A percentile compares a stretch with the other conserved stretches of the same genome.
These are phyloP conservation scores for Aspergillus ruber DNA, from an alignment of 2,329 filamentous ascomycete species.

Conservation along the genomic window DNA sequence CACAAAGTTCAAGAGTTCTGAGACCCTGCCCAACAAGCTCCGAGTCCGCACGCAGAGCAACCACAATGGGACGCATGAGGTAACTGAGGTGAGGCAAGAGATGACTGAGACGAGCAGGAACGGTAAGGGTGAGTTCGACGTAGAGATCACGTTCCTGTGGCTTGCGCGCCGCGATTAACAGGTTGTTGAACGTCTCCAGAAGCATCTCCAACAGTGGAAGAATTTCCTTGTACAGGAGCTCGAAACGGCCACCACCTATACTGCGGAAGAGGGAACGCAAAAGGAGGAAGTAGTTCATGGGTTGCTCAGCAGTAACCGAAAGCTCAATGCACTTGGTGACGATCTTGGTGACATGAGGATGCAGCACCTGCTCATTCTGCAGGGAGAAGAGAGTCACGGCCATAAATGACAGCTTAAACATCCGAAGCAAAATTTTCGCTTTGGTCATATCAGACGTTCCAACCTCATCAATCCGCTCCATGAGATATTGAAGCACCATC, in stretches of 20 bases:
- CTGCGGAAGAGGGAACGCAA: conserved; percentile 88
- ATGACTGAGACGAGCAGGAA: conserved; percentile 89
- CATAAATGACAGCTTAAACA: conserved; percentile 99
- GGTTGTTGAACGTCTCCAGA: conserved; percentile 90
- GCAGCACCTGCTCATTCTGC: conserved; percentile 90
- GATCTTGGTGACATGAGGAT: conserved; percentile 95
- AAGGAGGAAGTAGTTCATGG: conserved; percentile 97
- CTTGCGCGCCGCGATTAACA: conserved; percentile 83
- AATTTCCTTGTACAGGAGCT: conserved; percentile 97
- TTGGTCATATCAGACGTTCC: conserved; percentile 87
- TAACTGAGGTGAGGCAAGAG: conserved; percentile 91
- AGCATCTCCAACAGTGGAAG: conserved; percentile 94
- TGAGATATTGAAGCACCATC: conserved; percentile 94
- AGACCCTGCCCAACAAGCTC: conserved; percentile 93
- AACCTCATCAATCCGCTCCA: conserved; percentile 93
- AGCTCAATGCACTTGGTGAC: conserved; percentile 96
- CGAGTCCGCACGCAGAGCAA: conserved; percentile 81
- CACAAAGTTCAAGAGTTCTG: conserved; percentile 87
- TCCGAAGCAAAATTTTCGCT: conserved; percentile 81
- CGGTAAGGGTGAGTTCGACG: conserved; percentile 92
- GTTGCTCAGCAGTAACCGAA: conserved; percentile 90
- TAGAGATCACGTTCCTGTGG: conserved; percentile 89
- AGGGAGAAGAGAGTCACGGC: conserved; percentile 91
- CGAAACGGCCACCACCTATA: conserved; percentile 94
- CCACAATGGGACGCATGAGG: conserved; percentile 94